Percentiles rank a stretch among this genome's conserved stretches.
Evolutionary conservation across 352 stramenopile species (phyloP).

Genomic region (Globisporangium polare): DNA sequence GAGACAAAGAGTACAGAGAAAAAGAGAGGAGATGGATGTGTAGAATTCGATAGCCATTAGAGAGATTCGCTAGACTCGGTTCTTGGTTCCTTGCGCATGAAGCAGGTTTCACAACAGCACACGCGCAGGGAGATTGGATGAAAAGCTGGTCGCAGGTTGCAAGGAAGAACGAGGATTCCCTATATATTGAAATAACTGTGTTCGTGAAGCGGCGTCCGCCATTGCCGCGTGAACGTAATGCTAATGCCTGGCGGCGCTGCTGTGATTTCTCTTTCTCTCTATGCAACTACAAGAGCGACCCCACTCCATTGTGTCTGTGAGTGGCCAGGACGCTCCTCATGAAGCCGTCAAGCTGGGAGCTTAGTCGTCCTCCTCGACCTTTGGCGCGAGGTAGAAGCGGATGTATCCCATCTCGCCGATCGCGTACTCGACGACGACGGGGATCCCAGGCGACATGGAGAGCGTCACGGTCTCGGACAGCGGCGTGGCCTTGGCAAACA

Average conservation of each 20-base stretch:
- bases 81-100: too few species aligned
- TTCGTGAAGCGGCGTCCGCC: background rate
- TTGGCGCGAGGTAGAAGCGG: conserved; percentile 99
- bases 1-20: background rate
- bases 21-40: too few species aligned
- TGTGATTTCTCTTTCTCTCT: conserved; percentile 1
- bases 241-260: background rate
- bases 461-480: conserved; percentile 95
- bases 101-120: too few species aligned
- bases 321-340: background rate
- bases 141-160: background rate
- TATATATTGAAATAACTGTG: conserved; percentile 1
- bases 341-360: background rate
- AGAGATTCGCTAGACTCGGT: background rate
- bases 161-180: background rate
- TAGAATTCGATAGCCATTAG: background rate
- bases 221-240: background rate
- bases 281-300: conserved; percentile 4
- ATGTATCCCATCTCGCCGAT: conserved; percentile 97
- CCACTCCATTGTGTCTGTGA: background rate
- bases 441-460: conserved; percentile 97
- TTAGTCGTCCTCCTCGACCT: conserved; percentile 98
- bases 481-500: conserved; percentile 99
- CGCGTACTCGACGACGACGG: conserved; percentile 98
- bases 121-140: background rate